Evolutionary conservation across 768 basidiomycete genomes (phyloP), one percentile per base, ranked within the genome.

Genomic region (Nidularia sp.): DNA sequence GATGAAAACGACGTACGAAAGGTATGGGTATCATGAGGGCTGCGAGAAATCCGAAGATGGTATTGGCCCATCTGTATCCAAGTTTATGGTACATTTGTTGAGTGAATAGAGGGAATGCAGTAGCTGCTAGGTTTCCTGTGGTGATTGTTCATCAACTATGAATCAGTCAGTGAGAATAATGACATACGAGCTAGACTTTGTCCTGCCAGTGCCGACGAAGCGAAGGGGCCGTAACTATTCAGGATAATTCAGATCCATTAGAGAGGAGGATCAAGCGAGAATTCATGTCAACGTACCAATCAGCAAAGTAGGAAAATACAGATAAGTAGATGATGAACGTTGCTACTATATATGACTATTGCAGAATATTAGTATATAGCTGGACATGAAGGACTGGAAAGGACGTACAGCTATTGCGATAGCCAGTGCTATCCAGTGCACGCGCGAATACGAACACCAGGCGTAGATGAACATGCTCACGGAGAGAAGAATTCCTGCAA

Each of bases 401-500:
- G 41, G n/a, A 55, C 69, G 5, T 61, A 72, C 71, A 5, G 60
- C 63, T 13, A 86, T 74, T 2, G 79, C 86, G 31, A 87, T 75
- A 15, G 72, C 72, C 18, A 79, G 73, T 0, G 68, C 80, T 39
- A 85, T 79, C 88, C 88, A 90, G 50, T 74, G 77, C 3, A 88
- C 71, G 10, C 55, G 58, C 0, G 75, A 51, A 53, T 71, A 79
- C 9, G 82, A 78, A 2, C 84, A 81, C 82, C 86, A 89, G 0
- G 84, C 86, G 57, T 84, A 91, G 32, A 89, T 80, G 66, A 88
- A 79, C 77, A 86, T 83, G 15, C 78, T 79, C 0, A 65, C 55
- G 0, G 86, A 85, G 45, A 85, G 70, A 9, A 82, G 57, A 44
- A 85, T 43, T 0, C 74, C 78, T 0, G 81, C 83, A 34, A 75